Conservation (phyloP, 345 rosid species). For the Hibiscus mutabilis region DNA sequence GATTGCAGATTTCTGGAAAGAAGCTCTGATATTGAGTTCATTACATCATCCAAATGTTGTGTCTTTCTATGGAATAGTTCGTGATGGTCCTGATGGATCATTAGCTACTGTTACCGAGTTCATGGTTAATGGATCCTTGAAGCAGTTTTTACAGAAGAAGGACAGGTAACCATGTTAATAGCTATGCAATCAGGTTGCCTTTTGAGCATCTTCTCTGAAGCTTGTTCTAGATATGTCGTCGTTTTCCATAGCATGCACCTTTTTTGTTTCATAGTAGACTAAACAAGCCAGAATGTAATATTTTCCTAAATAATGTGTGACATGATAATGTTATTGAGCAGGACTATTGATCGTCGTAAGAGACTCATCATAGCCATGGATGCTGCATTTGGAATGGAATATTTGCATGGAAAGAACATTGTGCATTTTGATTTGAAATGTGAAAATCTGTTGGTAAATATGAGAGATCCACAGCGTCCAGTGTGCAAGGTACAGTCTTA, state of each 20-base stretch:
- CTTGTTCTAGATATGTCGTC: not conserved
- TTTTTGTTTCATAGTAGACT: not conserved
- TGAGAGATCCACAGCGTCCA: constrained; percentile 99
- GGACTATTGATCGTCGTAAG: constrained; percentile 98
- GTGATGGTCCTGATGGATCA: constrained; percentile 98
- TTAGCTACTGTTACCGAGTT: constrained; percentile 95
- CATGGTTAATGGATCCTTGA: constrained; percentile 97
- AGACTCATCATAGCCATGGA: constrained; percentile 98
- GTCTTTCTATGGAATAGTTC: constrained; percentile 95
- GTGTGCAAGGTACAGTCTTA: constrained; percentile 69
- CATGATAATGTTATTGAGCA: constrained; percentile 26
- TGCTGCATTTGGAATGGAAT: constrained; percentile 98
- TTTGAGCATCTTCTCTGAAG: constrained; percentile 1
- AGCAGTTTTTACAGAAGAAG: constrained; percentile 94
- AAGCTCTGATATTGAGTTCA: constrained; percentile 87
- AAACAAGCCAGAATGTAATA: constrained; percentile 14
- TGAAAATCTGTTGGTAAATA: constrained; percentile 90
- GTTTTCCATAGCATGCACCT: not conserved
- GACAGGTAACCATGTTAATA: constrained; percentile 56
- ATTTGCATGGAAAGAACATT: constrained; percentile 91
- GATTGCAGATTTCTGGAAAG: constrained; percentile 99
- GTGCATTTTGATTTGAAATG: constrained; percentile 98
- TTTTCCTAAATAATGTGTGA: constrained; percentile 14
- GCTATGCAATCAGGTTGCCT: constrained; percentile 11
- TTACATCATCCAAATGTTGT: constrained; percentile 98